Conservation (phyloP, 2,329 filamentous ascomycete species). For the Phyllosticta citribraziliensis region DNA sequence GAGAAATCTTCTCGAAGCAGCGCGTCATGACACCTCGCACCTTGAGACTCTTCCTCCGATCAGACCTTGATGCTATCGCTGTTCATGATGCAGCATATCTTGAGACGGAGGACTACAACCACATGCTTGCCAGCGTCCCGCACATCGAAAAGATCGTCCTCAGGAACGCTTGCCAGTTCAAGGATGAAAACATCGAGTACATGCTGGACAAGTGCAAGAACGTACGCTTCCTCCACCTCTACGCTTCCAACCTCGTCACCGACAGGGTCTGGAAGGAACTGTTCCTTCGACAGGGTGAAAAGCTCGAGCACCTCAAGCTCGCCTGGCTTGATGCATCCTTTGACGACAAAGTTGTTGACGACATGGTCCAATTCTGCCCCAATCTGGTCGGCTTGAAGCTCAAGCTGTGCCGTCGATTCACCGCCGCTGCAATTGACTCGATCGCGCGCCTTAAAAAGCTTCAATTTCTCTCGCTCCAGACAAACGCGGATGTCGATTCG, state of each 20-base stretch:
- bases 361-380: constrained; percentile 56
- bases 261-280: constrained; percentile 65
- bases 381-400: constrained; percentile 68
- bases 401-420: constrained; percentile 66
- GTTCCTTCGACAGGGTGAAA: constrained; percentile 54
- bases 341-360: constrained; percentile 55
- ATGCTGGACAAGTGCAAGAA: constrained; percentile 60
- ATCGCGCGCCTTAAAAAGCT: constrained; percentile 56
- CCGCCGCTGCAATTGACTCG: constrained; percentile 52
- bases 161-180: constrained; percentile 83
- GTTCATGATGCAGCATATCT: constrained; percentile 58
- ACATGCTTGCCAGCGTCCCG: constrained; percentile 68
- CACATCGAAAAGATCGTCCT: constrained; percentile 62
- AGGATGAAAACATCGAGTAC: constrained; percentile 73
- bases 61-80: constrained; percentile 45
- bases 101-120: constrained; percentile 63
- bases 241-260: constrained; percentile 75
- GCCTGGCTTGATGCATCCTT: constrained; percentile 80
- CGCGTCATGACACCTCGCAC: constrained; percentile 45
- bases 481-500: constrained; percentile 48
- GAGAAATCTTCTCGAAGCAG: constrained; percentile 55
- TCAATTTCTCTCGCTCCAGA: constrained; percentile 64
- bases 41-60: constrained; percentile 40
- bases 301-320: constrained; percentile 61
- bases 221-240: constrained; percentile 66